Evolutionary conservation across 129 eudicot species (phyloP), one percentile per base, ranked within the genome.

Genomic region (Scalesia atractyloides): DNA sequence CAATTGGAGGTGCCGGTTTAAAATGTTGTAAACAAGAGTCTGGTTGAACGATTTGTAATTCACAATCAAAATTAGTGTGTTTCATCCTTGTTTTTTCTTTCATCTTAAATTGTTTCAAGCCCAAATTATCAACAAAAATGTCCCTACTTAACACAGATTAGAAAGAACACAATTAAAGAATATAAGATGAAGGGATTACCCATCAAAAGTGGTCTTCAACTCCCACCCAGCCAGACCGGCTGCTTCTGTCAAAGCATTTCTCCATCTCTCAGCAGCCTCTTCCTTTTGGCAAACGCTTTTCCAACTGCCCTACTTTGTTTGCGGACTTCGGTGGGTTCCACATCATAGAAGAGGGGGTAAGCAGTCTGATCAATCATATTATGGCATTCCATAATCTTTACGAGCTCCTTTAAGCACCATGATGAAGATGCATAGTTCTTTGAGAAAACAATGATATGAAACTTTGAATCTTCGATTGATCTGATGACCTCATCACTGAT

Each of bases 401-500:
- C 57, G 9, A 51, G 57, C 57, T 51, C 57, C 1, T 51, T 9
- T 51, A 51, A 51, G 9, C 57, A 51, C 57, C 57, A 50, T 50
- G 56, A 50, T n/a, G 56, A 50, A 50, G 56, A 50, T 4, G 56
- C 56, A 50, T 50, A 64, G 33, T 43, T 37, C 52, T 59, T 59
- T 17, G 65, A 59, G 66, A 61, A 61, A 14, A 61, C 66, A 24
- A 61, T 61, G 20, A 61, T 61, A 19, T 61, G 0, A 30, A 61
- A 13, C 13, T 1, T 61, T 4, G 66, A 61, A 1, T 61, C 66
- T 61, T 61, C 10, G 30, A 61, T 61, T 19, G 66, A 61, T 61
- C 4, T 5, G 0, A 65, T 43, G 70, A 65, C 37, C 17, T 65
- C 17, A 43, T 65, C 54, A 43, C 11, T 5, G 0, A 65, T 65